A percentile compares a stretch with the other conserved stretches of the same genome.
phyloP scores from a whole-genome alignment of 192 early-diverging fungal genomes.

The Jimgerdemannia flammicorona region DNA sequence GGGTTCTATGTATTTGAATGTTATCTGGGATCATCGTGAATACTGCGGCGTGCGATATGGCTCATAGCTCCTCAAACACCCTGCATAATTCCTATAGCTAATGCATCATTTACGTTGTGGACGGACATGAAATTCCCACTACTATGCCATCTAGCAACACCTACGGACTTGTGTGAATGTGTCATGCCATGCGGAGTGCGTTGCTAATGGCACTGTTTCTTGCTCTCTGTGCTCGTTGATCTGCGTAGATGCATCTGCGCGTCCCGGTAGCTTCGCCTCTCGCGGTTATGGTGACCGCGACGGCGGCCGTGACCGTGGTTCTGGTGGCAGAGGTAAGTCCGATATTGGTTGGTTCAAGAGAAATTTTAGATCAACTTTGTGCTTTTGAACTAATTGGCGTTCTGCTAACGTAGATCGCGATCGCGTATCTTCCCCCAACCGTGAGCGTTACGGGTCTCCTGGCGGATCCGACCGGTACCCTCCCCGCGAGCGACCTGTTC shows the following conservation, averaged over 20 bases:
- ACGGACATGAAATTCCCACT: constrained; percentile 1
- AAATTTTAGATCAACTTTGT: no score
- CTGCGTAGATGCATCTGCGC: constrained; percentile 7
- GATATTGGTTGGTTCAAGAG: background rate
- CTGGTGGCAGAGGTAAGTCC: constrained; percentile 30
- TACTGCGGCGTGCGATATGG: no score
- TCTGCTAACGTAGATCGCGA: background rate
- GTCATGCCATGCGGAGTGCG: constrained; percentile 3
- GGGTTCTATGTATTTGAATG: background rate
- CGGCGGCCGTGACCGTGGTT: constrained; percentile 32
- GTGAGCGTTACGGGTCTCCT: constrained; percentile 2
- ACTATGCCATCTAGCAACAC: background rate
- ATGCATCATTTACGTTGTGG: background rate
- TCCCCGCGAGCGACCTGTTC: constrained; percentile 37
- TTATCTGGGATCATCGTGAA: no score
- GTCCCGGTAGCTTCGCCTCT: constrained; percentile 23
- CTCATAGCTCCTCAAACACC: no score
- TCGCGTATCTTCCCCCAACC: background rate
- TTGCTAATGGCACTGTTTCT: background rate
- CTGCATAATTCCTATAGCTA: background rate
- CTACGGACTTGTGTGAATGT: background rate
- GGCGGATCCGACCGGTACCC: constrained; percentile 8
- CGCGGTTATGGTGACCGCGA: constrained; percentile 36
- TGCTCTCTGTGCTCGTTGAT: constrained; percentile 4
- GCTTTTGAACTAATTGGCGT: no score